Evolutionary conservation across 768 basidiomycete genomes (phyloP), one percentile per base, ranked within the genome.

Genomic region (Suillus placidus): DNA sequence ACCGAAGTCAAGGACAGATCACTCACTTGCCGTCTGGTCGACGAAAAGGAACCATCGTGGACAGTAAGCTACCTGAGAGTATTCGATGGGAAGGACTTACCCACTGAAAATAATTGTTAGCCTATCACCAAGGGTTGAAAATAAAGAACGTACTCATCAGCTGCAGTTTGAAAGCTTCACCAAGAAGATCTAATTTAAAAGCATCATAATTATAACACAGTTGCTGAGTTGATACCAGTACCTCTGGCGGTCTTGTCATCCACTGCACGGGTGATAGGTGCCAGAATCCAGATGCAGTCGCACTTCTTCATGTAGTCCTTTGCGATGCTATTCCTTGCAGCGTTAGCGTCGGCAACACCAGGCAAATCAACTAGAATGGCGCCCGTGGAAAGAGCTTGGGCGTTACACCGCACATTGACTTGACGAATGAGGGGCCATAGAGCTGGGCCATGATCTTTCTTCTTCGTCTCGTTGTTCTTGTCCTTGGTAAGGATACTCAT

Each of bases 301-400:
- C 84, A 85, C 64, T 85, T 87, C 71, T 88, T 88, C 86, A 88
- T 87, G 72, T 88, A 88, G 37, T 85, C 81, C 71, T 87, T 87
- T 2, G 88, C 86, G 52, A 89, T 88, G 57, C 78, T 84, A 71
- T 85, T 85, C 63, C 87, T 78, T 16, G 88, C 88, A 13, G 86
- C 86, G 71, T 89, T 89, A 20, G 87, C 85, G 71, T 89, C 88
- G 14, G 86, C 86, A 32, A 87, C 85, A 80, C 88, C 88, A 60
- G 88, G 88, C 64, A 89, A 75, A 71, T 89, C 88, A 20, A 88
- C 87, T n/a, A 88, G 73, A 26, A 87, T 77, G 1, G 86, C 85
- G n/a, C 88, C 87, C 1, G 85, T 86, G 16, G 83, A 80, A 45
- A 89, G 77, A 12, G 85, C 86, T 8, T 74, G 69, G 0, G 86